phyloP scores from a whole-genome alignment of 1,284 basidiomycete genomes.

The Polyporus tsugae region DNA sequence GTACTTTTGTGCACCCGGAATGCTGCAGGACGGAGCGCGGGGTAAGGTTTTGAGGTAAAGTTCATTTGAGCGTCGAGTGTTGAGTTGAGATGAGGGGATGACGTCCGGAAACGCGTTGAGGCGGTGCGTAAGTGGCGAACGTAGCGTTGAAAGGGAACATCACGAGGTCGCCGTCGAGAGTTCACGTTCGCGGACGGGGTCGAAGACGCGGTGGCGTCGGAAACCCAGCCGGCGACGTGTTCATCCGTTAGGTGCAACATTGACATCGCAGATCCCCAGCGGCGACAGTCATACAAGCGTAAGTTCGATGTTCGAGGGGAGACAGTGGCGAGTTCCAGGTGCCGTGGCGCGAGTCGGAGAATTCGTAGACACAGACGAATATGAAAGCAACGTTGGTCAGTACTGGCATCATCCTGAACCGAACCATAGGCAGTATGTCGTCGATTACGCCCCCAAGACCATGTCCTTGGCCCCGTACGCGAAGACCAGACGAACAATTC shows the following conservation, averaged over 20 bases:
- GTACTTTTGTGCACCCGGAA: slow-evolving; percentile 44
- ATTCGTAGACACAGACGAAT: neutral
- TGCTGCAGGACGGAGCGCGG: slow-evolving; percentile 32
- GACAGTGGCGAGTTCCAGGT: neutral
- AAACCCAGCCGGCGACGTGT: neutral
- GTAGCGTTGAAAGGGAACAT: neutral
- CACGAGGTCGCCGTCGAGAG: neutral
- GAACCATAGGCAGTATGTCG: neutral
- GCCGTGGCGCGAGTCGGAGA: neutral
- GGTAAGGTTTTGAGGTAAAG: neutral
- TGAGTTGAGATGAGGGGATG: neutral
- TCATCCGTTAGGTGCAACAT: neutral
- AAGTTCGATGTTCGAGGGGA: neutral
- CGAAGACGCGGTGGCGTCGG: neutral
- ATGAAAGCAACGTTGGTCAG: neutral
- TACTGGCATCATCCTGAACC: neutral
- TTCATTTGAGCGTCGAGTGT: neutral
- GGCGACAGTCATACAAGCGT: neutral
- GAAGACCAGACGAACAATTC: neutral
- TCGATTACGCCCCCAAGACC: neutral
- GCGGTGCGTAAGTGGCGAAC: neutral
- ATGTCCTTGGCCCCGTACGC: neutral
- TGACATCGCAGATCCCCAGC: neutral
- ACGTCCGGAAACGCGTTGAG: neutral
- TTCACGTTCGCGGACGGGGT: neutral